These are phyloP conservation scores for Talaromyces sp. DNA, from an alignment of 2,329 filamentous ascomycete species.

Conservation along the genomic window DNA sequence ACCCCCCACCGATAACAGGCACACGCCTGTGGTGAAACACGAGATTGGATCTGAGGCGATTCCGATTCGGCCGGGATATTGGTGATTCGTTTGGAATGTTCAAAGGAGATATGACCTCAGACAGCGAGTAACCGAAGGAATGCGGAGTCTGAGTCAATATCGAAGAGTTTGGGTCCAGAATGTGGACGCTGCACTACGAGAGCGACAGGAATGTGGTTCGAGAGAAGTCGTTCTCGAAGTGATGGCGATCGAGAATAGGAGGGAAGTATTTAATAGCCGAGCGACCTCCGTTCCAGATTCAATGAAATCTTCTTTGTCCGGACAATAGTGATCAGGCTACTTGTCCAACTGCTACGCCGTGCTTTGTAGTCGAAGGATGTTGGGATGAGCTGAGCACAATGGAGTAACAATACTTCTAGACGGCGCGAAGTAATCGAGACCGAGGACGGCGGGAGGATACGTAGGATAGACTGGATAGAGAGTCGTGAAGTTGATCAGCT, in stretches of 20 bases:
- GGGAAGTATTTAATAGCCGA: background rate
- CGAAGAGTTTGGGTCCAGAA: conserved; percentile 8
- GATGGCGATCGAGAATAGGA: background rate
- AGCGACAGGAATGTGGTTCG: conserved; percentile 11
- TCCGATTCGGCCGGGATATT: background rate
- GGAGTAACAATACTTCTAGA: background rate
- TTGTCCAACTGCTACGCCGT: background rate
- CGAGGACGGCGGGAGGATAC: background rate
- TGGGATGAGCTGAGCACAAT: background rate
- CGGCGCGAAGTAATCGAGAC: background rate
- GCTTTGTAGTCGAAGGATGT: background rate
- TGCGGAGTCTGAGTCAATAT: conserved; percentile 6
- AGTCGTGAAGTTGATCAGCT: background rate
- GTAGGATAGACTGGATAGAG: background rate
- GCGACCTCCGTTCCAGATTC: background rate
- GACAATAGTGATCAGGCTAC: conserved; percentile 1
- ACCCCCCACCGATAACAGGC: conserved; percentile 20
- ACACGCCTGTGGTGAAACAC: conserved; percentile 22
- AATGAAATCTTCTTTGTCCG: background rate
- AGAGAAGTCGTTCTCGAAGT: background rate
- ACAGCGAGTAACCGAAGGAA: conserved; percentile 1
- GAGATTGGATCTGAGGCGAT: conserved; percentile 1
- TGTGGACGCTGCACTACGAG: conserved; percentile 7
- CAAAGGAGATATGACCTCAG: conserved; percentile 6
- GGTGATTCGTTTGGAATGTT: conserved; percentile 15